These are phyloP conservation scores for Trypanosomatidae sp. DNA, from an alignment of 208 protist species.

Conservation along the genomic window DNA sequence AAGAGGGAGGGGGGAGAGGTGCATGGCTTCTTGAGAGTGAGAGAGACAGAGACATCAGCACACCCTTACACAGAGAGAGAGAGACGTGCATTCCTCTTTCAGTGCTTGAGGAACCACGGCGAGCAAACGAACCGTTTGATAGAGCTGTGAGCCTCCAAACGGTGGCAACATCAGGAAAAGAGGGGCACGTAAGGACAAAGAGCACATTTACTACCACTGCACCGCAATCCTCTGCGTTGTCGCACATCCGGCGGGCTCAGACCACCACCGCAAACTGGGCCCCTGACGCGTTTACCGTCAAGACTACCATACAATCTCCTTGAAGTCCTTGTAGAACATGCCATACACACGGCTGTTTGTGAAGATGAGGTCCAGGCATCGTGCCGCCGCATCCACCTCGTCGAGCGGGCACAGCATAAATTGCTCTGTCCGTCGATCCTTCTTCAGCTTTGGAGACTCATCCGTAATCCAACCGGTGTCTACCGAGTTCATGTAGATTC, in stretches of 20 bases:
- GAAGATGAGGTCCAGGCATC: constrained; percentile 95
- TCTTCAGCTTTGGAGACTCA: constrained; percentile 91
- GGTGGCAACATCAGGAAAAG: not conserved
- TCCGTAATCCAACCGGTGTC: constrained; percentile 98
- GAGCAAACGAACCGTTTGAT: not conserved
- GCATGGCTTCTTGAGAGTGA: not conserved
- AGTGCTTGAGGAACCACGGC: not conserved
- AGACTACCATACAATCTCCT: constrained; percentile 80
- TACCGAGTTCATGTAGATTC: constrained; percentile 98
- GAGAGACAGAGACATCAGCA: not conserved
- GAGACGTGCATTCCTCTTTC: not conserved
- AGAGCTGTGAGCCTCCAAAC: not conserved
- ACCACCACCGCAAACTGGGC: not conserved
- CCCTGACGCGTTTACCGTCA: not conserved
- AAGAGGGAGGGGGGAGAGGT: not conserved
- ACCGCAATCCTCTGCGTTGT: not conserved
- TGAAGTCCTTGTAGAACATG: constrained; percentile 93
- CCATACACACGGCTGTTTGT: constrained; percentile 71
- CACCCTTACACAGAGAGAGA: not conserved
- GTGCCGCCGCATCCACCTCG: constrained; percentile 96
- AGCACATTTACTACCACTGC: not conserved
- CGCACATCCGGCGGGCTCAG: not conserved
- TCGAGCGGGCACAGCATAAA: constrained; percentile 89
- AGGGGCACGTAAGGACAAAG: not conserved
- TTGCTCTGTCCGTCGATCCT: constrained; percentile 65